phyloP scores from a whole-genome alignment of 2,329 filamentous ascomycete genomes.

The Cladosporium halotolerans region DNA sequence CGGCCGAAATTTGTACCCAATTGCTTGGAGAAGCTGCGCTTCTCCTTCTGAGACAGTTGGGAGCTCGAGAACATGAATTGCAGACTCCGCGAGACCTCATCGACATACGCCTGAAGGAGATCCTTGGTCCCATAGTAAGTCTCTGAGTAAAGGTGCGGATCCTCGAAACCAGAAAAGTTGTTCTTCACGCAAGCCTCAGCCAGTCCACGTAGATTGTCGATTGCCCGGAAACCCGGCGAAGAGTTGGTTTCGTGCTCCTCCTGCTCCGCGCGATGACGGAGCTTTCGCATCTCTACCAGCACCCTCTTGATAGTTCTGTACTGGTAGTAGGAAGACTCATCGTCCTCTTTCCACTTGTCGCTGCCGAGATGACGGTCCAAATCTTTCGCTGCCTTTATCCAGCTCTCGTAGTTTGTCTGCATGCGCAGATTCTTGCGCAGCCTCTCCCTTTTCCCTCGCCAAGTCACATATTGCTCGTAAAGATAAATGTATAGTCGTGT shows the following conservation, averaged over 20 bases:
- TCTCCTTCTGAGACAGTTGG: constrained; percentile 64
- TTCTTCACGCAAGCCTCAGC: constrained; percentile 92
- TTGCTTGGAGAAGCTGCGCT: constrained; percentile 77
- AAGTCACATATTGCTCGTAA: constrained; percentile 87
- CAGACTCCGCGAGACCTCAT: constrained; percentile 69
- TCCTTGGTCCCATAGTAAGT: constrained; percentile 98
- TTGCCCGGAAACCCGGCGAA: constrained; percentile 36
- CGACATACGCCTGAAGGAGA: constrained; percentile 80
- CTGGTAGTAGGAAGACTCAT: constrained; percentile 75
- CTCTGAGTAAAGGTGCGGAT: constrained; percentile 89
- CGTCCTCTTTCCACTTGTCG: constrained; percentile 69
- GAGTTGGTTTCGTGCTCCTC: constrained; percentile 44
- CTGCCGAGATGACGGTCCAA: constrained; percentile 79
- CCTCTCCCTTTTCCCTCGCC: constrained; percentile 71
- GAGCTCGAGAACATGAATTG: constrained; percentile 62
- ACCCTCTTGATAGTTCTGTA: constrained; percentile 74
- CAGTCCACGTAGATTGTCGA: constrained; percentile 70
- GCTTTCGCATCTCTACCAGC: constrained; percentile 64
- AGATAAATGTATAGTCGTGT: constrained; percentile 84
- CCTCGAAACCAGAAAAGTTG: constrained; percentile 94
- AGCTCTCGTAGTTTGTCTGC: constrained; percentile 72
- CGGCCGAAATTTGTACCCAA: constrained; percentile 85
- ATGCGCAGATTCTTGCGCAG: constrained; percentile 65
- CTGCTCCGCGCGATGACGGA: constrained; percentile 48
- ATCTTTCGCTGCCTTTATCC: constrained; percentile 71